Evolutionary conservation across 306 rosid species (phyloP), one percentile per base, ranked within the genome.

Genomic region (Rosa chinensis): DNA sequence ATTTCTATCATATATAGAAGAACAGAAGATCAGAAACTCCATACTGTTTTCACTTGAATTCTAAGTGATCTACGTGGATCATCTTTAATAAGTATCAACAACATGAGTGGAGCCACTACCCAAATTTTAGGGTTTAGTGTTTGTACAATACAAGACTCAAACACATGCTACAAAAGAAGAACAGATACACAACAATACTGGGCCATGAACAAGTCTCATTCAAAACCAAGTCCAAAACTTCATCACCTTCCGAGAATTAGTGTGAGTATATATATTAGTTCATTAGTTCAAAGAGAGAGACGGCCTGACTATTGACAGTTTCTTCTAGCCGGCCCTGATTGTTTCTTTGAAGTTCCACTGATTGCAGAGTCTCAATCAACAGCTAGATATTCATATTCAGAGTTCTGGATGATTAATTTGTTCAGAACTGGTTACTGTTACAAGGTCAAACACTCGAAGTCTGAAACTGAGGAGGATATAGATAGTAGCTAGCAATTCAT

Each of bases 191-290:
- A 39, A 20, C 50, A 18, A 8, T 40, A 42, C 20, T 67, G 72
- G 32, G 32, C 32, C 72, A 67, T 18, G 72, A 67, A 67, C 8
- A 40, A 67, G 72, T 67, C 72, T 67, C 49, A 16, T 40, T 40
- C 72, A 67, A 35, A 67, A 67, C n/a, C 48, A 66, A 66, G 40
- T 37, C 5, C 47, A 37, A 37, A 2, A 6, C 70, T 64, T 66
- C 70, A 37, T 66, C 71, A 66, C 20, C 23, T 39, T 39, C 47
- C 48, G 9, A 35, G 70, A 66, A 66, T 13, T 66, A 66, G 70
- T 66, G 18, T 6, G 47, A 18, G 21, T 66, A 18, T 14, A 2
- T 17, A 35, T 39, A 35, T 39, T 18, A 17, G 35, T 32, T 32
- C 39, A 35, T 39, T 17, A 17, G 37, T 32, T 32, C 39, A 63